Percentiles rank a stretch among this genome's conserved stretches.
These are phyloP conservation scores for Ampelocalamus luodianensis DNA, from an alignment of 176 grass and related monocot genomes.

Conservation along the genomic window DNA sequence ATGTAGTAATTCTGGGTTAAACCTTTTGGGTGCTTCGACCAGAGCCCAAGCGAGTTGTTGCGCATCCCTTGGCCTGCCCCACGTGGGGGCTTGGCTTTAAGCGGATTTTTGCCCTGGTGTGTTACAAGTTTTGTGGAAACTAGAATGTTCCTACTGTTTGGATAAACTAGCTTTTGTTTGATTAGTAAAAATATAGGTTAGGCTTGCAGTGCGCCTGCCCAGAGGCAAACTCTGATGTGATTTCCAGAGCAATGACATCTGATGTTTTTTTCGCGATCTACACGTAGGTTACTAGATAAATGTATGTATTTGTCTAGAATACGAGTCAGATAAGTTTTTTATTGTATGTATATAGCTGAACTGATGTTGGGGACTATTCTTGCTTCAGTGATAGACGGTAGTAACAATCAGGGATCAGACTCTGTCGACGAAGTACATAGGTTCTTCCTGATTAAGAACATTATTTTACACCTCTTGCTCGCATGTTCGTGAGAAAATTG, in stretches of 20 bases:
- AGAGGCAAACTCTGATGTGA: not conserved
- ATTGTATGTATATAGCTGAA: no score
- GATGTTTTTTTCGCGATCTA: not conserved
- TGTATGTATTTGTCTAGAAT: not conserved
- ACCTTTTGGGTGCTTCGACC: not conserved
- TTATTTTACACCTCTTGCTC: not conserved
- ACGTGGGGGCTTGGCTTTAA: not conserved
- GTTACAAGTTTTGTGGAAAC: not conserved
- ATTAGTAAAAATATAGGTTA: not conserved
- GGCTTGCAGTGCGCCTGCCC: not conserved
- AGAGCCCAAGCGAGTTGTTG: not conserved
- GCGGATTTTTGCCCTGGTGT: not conserved
- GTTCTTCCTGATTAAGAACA: not conserved
- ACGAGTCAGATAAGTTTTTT: not conserved
- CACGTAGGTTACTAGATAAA: not conserved
- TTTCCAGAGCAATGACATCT: not conserved
- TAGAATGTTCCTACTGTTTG: not conserved
- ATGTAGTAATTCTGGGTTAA: not conserved
- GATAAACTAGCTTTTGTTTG: not conserved
- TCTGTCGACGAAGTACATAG: not conserved
- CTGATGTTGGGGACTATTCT: not conserved
- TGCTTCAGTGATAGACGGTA: not conserved
- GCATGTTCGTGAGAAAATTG: not conserved
- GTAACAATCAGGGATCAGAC: not conserved
- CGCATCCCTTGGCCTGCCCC: not conserved